A percentile compares a stretch with the other conserved stretches of the same genome.
Evolutionary conservation across 78 protist species (phyloP).

Genomic region (Bigelowiella natans): DNA sequence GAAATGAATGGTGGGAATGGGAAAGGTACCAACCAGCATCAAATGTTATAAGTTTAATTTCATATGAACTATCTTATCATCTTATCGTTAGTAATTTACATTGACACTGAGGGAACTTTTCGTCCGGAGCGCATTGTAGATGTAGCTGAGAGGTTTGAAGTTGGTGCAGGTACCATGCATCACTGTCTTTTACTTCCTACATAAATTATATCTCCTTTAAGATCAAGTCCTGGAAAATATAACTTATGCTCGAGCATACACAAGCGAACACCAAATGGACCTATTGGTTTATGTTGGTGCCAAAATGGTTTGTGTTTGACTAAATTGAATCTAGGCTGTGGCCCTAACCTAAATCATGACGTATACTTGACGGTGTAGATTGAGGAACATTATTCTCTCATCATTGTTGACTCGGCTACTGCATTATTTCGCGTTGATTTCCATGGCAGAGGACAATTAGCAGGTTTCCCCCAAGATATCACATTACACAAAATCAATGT

Average conservation of each 20-base stretch:
- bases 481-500: too few species aligned
- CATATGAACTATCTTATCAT: constrained; percentile 53
- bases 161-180: background rate
- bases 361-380: too few species aligned
- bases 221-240: constrained; percentile 23
- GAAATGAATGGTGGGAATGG: constrained; percentile 24
- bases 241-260: constrained; percentile 32
- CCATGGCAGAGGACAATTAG: constrained; percentile 9
- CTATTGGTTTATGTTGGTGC: background rate
- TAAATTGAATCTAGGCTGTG: too few species aligned
- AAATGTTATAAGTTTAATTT: background rate
- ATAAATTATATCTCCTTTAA: too few species aligned
- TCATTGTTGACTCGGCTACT: constrained; percentile 19
- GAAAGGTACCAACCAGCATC: constrained; percentile 4
- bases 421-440: constrained; percentile 12
- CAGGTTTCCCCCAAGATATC: too few species aligned
- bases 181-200: background rate
- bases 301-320: background rate
- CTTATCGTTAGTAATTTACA: constrained; percentile 91
- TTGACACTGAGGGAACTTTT: constrained; percentile 99
- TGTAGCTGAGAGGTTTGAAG: constrained; percentile 59
- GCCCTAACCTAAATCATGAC: too few species aligned
- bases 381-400: constrained; percentile 1
- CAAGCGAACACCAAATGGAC: background rate
- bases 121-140: constrained; percentile 89